phyloP scores from a whole-genome alignment of 257 asterid species.

The Solanum microdontum region DNA sequence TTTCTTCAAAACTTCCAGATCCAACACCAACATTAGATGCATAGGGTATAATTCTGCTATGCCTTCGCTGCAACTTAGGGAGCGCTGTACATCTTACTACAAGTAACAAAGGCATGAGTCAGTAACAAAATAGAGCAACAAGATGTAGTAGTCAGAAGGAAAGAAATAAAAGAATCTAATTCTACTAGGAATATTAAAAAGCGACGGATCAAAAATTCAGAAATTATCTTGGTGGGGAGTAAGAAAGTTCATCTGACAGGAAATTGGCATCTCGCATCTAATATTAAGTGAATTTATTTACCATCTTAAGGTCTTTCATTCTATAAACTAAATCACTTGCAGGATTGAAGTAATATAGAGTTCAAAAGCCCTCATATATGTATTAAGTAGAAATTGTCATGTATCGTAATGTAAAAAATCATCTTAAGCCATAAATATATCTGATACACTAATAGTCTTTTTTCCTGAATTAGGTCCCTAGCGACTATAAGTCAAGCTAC shows the following conservation, averaged over 20 bases:
- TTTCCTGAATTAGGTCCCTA: not conserved
- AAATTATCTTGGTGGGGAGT: not conserved
- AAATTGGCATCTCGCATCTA: not conserved
- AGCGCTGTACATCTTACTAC: constrained; percentile 20
- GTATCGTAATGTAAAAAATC: not conserved
- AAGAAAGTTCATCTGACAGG: not conserved
- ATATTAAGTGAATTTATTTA: not conserved
- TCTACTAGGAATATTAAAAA: not conserved
- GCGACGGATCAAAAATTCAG: not conserved
- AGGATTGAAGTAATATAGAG: not conserved
- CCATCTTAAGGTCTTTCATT: not conserved
- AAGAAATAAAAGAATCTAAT: not conserved
- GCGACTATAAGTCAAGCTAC: not conserved
- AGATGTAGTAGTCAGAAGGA: not conserved
- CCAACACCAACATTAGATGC: constrained; percentile 53
- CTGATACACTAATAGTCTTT: not conserved
- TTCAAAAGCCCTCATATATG: not conserved
- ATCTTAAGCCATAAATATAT: not conserved
- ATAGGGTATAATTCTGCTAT: constrained; percentile 13
- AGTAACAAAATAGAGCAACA: not conserved
- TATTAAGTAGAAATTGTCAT: not conserved
- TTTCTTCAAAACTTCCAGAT: constrained; percentile 42
- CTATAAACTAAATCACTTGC: not conserved
- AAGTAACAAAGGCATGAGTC: not conserved
- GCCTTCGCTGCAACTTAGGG: constrained; percentile 11